Evolutionary conservation across 768 basidiomycete genomes (phyloP).

Genomic region (Megacollybia marginata): DNA sequence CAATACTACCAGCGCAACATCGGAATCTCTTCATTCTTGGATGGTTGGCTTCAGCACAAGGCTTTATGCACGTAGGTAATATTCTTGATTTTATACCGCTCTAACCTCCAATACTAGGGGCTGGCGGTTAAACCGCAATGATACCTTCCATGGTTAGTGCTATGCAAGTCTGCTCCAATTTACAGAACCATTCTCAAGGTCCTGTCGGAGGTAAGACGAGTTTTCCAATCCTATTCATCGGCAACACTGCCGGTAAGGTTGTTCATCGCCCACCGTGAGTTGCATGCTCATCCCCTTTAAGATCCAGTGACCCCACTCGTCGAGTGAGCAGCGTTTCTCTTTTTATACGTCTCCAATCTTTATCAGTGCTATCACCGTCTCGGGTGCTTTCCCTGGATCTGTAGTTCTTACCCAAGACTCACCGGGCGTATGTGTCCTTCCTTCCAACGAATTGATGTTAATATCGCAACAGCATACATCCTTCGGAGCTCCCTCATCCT

Average conservation of each 20-base stretch:
- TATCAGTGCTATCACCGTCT: conserved; percentile 12
- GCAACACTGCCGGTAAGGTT: conserved; percentile 8
- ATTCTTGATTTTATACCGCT: background rate
- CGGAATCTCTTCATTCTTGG: background rate
- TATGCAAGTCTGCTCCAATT: background rate
- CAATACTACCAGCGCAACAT: background rate
- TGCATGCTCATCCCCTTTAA: background rate
- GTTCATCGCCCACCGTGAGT: background rate
- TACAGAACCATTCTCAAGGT: conserved; percentile 1
- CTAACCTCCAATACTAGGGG: background rate
- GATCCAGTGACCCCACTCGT: no score
- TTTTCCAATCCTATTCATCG: conserved; percentile 7
- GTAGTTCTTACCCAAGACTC: conserved; percentile 15
- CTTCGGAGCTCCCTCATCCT: conserved; percentile 7
- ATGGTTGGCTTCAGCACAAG: background rate
- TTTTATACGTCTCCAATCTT: background rate
- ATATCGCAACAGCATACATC: conserved; percentile 9
- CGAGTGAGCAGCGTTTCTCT: no score
- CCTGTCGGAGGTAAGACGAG: conserved; percentile 8
- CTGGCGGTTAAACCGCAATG: background rate
- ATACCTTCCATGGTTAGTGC: background rate
- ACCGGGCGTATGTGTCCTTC: conserved; percentile 3
- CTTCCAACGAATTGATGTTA: background rate
- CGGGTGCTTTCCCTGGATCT: conserved; percentile 10
- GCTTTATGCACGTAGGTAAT: background rate